Base-by-base conservation (phyloP, 2,329 filamentous ascomycete genomes). In the Alternaria sp. region DNA sequence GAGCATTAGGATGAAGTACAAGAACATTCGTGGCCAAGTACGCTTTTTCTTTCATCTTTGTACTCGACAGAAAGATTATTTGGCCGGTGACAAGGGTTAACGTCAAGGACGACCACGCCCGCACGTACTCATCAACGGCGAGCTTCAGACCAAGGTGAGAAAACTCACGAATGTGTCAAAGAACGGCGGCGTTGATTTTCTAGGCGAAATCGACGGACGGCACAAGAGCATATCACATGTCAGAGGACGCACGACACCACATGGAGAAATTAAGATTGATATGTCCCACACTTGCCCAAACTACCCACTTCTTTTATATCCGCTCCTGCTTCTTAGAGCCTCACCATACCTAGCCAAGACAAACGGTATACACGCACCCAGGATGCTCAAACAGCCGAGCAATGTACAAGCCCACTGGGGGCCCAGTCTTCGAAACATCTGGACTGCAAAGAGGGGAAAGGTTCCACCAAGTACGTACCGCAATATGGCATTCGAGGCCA, bases 401-500 rank as follows among this genome's bases (percentile, higher is more conserved):
- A 67, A 30, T 3, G 57, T 65, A 41, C 59, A 65, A 12, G 60
- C 56, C 60, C 63, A 68, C 8, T 64, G 53, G 7, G 55, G 41
- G 3, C 60, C 61, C 4, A 67, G 14, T 4, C 43, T 11, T 7
- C 46, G 51, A n/a, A 63, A 67, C 63, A 72, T 74, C 60, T 87
- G 85, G 1, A 89, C 76, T 0, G 86, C 85, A 64, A 90, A 90
- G 0, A 90, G 72, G 0, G 88, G 88, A 56, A 90, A 90, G 0
- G 81, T 84, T 1, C 83, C 85, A 0, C 85, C 85, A 8, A 89
- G 80, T 0, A 74, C 74, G 63, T 89, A 90, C 25, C 88, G 77
- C 2, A 85, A 78, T 11, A 90, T 77, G 2, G 84, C 83, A 62
- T 89, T 90, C 1, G 88, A 88, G 7, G 85, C 86, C 50, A 85